phyloP scores from a whole-genome alignment of 768 basidiomycete genomes.

The Suillus bovinus region DNA sequence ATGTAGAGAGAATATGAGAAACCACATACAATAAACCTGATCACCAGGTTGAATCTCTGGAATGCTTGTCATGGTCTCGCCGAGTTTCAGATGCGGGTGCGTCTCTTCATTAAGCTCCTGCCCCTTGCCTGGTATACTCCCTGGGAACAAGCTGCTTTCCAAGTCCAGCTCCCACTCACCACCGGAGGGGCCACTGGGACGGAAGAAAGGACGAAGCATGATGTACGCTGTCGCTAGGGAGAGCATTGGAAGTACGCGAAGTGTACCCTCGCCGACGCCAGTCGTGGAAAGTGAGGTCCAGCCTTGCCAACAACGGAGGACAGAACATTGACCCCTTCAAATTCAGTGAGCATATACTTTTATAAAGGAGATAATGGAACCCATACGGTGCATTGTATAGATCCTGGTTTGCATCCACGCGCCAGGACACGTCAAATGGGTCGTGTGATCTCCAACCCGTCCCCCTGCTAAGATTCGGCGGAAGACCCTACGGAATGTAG shows the following conservation, averaged over 20 bases:
- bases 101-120: slow-evolving; percentile 56
- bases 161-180: slow-evolving; percentile 60
- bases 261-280: slow-evolving; percentile 60
- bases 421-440: slow-evolving; percentile 47
- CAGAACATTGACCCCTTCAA: slow-evolving; percentile 50
- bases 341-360: slow-evolving; percentile 12
- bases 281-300: slow-evolving; percentile 56
- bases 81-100: slow-evolving; percentile 64
- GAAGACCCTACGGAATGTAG: slow-evolving; percentile 41
- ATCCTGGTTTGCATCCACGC: slow-evolving; percentile 56
- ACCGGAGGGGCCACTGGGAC: slow-evolving; percentile 28
- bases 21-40: slow-evolving; percentile 54
- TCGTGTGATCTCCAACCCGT: slow-evolving; percentile 48
- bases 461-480: slow-evolving; percentile 44
- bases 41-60: slow-evolving; percentile 63
- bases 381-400: slow-evolving; percentile 61
- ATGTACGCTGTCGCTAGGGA: slow-evolving; percentile 57
- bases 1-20: background rate
- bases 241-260: slow-evolving; percentile 61
- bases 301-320: slow-evolving; percentile 59
- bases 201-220: slow-evolving; percentile 69
- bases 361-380: slow-evolving; percentile 14
- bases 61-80: slow-evolving; percentile 55
- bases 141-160: slow-evolving; percentile 53
- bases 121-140: slow-evolving; percentile 50